Base-by-base conservation (phyloP, 2,329 filamentous ascomycete genomes). In the Sporothrix brunneoviolacea region DNA sequence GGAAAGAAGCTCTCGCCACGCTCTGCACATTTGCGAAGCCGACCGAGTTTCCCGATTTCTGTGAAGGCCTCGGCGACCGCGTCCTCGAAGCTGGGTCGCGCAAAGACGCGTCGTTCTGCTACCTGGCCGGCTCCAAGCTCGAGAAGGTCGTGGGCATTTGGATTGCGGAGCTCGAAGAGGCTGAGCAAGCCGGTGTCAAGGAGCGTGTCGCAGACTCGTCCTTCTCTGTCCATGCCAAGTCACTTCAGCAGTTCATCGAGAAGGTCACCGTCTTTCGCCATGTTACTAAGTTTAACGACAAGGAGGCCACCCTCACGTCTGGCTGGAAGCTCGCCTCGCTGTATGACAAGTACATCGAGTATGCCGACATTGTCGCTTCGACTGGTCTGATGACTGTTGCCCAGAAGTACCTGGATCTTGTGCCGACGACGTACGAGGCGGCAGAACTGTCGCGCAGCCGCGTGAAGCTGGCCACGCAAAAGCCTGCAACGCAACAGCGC, bases 231-330 rank as follows among this genome's bases (percentile, higher is more conserved):
- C 93, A 97, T 61, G 90, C 91, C 50, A 83, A 83, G 55, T 85
- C 86, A 41, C 73, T 98, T 38, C 93, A 97, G 67, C 84, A 87
- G 58, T 91, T 98, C 63, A 95, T 98, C 55, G 93, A 98, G 71
- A 98, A 98, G 75, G 93, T 98, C 41, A 95, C 91, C 0, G 81
- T 98, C 48, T 98, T 98, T 82, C 85, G 93, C 49, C 81, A 93
- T 59, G 91, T 96, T 38, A 91, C 90, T 55, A 90, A 91, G 62
- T 98, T 96, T 72, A 73, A 86, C 60, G 93, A 98, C 64, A 68
- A 71, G 8, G 90, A 96, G 62, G 80, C 80, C 56, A 70, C 71
- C 41, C 79, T 88, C 59, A 75, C 79, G 9, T 83, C 83, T 1
- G 88, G 84, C 59, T 98, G 91, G 91, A 96, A 95, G 70, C 81